Conservation (phyloP, 139 green algal species). For the Nannochloris sp. region DNA sequence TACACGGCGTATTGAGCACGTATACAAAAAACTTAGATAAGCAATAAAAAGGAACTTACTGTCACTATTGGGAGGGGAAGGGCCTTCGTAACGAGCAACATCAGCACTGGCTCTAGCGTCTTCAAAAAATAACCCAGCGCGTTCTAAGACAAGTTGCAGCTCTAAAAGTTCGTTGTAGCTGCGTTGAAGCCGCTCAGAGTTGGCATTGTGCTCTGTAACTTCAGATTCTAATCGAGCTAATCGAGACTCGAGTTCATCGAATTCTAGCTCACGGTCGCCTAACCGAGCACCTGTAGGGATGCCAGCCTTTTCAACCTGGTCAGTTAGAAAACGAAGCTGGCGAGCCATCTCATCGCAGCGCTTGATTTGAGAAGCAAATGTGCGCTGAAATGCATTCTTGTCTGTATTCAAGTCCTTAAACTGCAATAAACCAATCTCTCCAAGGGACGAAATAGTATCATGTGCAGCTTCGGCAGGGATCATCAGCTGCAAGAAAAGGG, state of each 20-base stretch:
- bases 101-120: slow-evolving; percentile 39
- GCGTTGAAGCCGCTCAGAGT: slow-evolving; percentile 79
- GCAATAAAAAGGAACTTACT: not conserved
- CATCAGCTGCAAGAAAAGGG: slow-evolving; percentile 84
- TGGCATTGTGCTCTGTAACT: slow-evolving; percentile 82
- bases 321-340: slow-evolving; percentile 88
- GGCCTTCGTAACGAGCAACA: not conserved
- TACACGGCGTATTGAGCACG: too few relatives aligned
- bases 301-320: slow-evolving; percentile 76
- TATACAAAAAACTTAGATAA: not conserved
- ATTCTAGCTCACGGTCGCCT: slow-evolving; percentile 1
- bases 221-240: slow-evolving; percentile 85
- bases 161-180: slow-evolving; percentile 84
- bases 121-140: slow-evolving; percentile 85
- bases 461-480: slow-evolving; percentile 91
- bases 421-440: slow-evolving; percentile 80
- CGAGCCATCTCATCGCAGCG: slow-evolving; percentile 94
- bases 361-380: slow-evolving; percentile 93
- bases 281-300: slow-evolving; percentile 30
- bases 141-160: slow-evolving; percentile 94
- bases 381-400: slow-evolving; percentile 86
- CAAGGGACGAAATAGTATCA: slow-evolving; percentile 80
- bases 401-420: slow-evolving; percentile 92
- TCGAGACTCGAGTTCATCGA: slow-evolving; percentile 55
- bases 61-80: not conserved